These are phyloP conservation scores for Hemisphaericaspora xylofermentans DNA, from an alignment of 1,139 yeast species.

Conservation along the genomic window DNA sequence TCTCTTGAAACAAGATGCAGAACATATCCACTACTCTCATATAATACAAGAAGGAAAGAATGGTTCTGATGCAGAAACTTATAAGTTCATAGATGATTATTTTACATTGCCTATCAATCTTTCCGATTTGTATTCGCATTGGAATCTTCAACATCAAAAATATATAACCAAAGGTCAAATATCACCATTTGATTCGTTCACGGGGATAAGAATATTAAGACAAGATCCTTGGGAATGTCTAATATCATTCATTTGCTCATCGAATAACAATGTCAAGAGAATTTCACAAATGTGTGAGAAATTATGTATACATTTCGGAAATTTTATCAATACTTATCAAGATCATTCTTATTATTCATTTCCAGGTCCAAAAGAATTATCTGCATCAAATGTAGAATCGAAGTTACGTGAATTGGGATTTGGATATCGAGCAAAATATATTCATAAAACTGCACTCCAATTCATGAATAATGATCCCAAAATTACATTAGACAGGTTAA, in stretches of 20 bases:
- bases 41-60: slow-evolving; percentile 18
- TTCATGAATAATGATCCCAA: slow-evolving; percentile 40
- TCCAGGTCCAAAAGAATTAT: slow-evolving; percentile 61
- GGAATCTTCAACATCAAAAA: slow-evolving; percentile 57
- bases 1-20: slow-evolving; percentile 49
- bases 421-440: slow-evolving; percentile 91
- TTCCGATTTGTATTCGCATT: slow-evolving; percentile 51
- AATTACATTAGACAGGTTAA: slow-evolving; percentile 31
- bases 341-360: slow-evolving; percentile 68
- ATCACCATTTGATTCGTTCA: slow-evolving; percentile 44
- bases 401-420: slow-evolving; percentile 64
- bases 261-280: slow-evolving; percentile 93
- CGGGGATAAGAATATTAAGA: slow-evolving; percentile 78
- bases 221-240: slow-evolving; percentile 98
- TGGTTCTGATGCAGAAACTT: slow-evolving; percentile 28
- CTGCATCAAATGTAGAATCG: slow-evolving; percentile 38
- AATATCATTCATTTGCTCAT: slow-evolving; percentile 86
- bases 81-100: slow-evolving; percentile 58
- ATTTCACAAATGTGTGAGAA: slow-evolving; percentile 91
- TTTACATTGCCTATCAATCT: slow-evolving; percentile 64
- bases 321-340: slow-evolving; percentile 52
- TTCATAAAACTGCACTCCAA: slow-evolving; percentile 68
- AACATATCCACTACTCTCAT: slow-evolving; percentile 31
- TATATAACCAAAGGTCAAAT: slow-evolving; percentile 27
- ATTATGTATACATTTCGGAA: slow-evolving; percentile 72